A percentile compares a stretch with the other conserved stretches of the same genome.
Evolutionary conservation across 306 rosid species (phyloP).

Genomic region (Hylodesmum podocarpum): DNA sequence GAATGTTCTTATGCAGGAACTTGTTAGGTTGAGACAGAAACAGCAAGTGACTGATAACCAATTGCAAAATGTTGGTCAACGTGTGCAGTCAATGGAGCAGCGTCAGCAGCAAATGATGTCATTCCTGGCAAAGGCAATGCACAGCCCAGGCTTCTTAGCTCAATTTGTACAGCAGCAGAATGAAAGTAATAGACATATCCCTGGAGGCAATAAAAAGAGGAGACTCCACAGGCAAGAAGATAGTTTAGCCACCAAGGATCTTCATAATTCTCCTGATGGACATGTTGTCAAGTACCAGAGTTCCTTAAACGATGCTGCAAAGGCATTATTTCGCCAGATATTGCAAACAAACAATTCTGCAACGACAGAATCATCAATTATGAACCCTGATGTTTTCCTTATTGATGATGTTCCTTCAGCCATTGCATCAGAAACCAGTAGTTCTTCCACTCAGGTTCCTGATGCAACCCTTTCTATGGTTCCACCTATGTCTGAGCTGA

Average conservation of each 20-base stretch:
- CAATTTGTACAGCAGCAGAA: conserved; percentile 58
- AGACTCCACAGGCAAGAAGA: conserved; percentile 48
- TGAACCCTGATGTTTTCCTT: conserved; percentile 45
- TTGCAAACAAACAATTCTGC: conserved; percentile 46
- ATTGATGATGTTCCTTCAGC: conserved; percentile 42
- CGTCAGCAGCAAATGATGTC: conserved; percentile 53
- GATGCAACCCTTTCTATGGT: conserved; percentile 38
- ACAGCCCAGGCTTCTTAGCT: conserved; percentile 50
- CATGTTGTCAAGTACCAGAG: conserved; percentile 55
- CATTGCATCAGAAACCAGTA: conserved; percentile 28
- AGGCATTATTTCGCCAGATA: conserved; percentile 45
- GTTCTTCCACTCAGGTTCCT: conserved; percentile 36
- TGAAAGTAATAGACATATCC: conserved; percentile 43
- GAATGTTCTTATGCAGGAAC: conserved; percentile 67
- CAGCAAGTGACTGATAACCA: conserved; percentile 47
- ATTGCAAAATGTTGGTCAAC: conserved; percentile 51
- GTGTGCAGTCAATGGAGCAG: conserved; percentile 46
- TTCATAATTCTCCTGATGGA: conserved; percentile 41
- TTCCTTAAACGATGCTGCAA: conserved; percentile 53
- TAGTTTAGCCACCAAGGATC: conserved; percentile 25
- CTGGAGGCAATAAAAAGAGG: conserved; percentile 49
- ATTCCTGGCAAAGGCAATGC: conserved; percentile 61
- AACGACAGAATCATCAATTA: conserved; percentile 35
- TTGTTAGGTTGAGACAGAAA: conserved; percentile 40
- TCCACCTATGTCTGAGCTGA: neutral